Conservation (phyloP, 805 yeast genomes). For the Priceomyces castillae region DNA sequence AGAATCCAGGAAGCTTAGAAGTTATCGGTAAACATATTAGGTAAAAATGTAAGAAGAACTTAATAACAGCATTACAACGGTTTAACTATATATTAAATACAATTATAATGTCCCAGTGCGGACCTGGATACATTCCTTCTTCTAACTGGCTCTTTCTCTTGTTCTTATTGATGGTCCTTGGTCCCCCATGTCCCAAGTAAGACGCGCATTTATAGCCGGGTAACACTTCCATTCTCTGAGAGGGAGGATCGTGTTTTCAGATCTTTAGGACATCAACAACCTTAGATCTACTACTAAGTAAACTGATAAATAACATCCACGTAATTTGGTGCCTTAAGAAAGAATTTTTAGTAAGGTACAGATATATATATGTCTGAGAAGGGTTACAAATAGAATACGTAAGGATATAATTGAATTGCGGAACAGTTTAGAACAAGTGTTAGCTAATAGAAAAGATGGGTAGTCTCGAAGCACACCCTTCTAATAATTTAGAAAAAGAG, state of each 20-base stretch:
- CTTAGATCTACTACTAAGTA: background rate
- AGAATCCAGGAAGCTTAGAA: slow-evolving; percentile 29
- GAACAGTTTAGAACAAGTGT: background rate
- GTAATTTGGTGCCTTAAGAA: background rate
- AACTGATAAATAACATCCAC: background rate
- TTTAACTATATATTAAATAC: too few relatives aligned
- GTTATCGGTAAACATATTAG: slow-evolving; percentile 17
- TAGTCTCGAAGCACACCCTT: slow-evolving; percentile 1
- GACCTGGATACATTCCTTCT: background rate
- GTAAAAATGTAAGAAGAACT: background rate
- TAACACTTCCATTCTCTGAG: background rate
- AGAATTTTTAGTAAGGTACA: background rate
- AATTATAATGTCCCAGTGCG: background rate
- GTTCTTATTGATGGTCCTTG: too few relatives aligned
- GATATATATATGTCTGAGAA: background rate
- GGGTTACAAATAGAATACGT: background rate
- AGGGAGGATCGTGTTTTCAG: slow-evolving; percentile 3
- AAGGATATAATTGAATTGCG: background rate
- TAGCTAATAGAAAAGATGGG: slow-evolving; percentile 1
- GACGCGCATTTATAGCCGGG: slow-evolving; percentile 1
- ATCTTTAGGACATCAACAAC: slow-evolving; percentile 1
- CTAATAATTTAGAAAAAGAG: background rate
- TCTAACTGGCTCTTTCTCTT: background rate
- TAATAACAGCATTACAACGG: too few relatives aligned
- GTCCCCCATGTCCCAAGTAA: background rate